These are phyloP conservation scores for Sodiomyces alkalinus DNA, from an alignment of 2,329 filamentous ascomycete species.

Conservation along the genomic window DNA sequence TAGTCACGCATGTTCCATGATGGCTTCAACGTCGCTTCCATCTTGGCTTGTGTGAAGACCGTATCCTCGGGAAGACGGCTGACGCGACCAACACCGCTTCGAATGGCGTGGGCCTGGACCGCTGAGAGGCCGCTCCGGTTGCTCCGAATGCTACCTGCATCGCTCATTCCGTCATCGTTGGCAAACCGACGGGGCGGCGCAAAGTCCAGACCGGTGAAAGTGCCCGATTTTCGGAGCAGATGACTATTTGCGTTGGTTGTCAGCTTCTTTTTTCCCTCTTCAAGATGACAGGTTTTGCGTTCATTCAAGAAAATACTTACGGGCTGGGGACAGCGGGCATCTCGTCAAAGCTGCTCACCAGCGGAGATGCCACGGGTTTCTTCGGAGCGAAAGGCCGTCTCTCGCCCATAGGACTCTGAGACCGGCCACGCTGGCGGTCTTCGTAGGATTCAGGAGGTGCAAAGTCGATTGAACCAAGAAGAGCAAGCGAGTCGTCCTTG, in stretches of 20 bases:
- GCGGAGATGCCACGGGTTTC: slow-evolving; percentile 59
- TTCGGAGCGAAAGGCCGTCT: slow-evolving; percentile 59
- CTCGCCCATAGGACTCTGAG: slow-evolving; percentile 48
- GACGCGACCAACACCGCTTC: slow-evolving; percentile 71
- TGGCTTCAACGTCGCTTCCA: slow-evolving; percentile 46
- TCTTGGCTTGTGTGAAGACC: slow-evolving; percentile 60
- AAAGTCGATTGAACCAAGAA: slow-evolving; percentile 61
- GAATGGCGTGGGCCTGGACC: slow-evolving; percentile 54
- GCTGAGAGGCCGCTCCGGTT: slow-evolving; percentile 67
- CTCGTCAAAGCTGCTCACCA: slow-evolving; percentile 76
- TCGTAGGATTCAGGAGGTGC: slow-evolving; percentile 58
- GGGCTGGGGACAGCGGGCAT: slow-evolving; percentile 76
- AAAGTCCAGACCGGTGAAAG: slow-evolving; percentile 69
- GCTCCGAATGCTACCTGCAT: slow-evolving; percentile 49
- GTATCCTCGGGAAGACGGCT: slow-evolving; percentile 70
- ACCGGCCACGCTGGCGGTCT: slow-evolving; percentile 55
- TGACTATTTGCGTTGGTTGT: slow-evolving; percentile 34
- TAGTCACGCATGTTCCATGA: slow-evolving; percentile 38
- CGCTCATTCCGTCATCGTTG: slow-evolving; percentile 44
- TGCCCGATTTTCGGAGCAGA: slow-evolving; percentile 58
- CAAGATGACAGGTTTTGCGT: too few relatives aligned
- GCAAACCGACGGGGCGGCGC: slow-evolving; percentile 63
- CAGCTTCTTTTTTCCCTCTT: neutral
- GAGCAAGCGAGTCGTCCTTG: slow-evolving; percentile 62
- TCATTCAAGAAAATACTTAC: too few relatives aligned